A percentile compares a stretch with the other conserved stretches of the same genome.
Evolutionary conservation across 176 grass and related monocot species (phyloP).

Genomic region (Musa acuminata): DNA sequence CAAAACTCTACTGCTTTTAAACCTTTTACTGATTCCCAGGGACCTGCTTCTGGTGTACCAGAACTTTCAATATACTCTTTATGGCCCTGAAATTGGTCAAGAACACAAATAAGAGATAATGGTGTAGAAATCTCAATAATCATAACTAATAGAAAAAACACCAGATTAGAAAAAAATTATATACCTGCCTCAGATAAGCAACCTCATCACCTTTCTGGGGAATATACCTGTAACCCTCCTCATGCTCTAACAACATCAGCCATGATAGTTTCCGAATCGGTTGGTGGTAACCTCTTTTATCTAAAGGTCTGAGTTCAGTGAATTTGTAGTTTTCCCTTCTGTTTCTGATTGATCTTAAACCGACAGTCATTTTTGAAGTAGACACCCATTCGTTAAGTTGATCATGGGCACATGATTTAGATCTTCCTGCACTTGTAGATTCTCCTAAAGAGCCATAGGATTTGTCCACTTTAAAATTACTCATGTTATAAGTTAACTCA

Average conservation of each 20-base stretch:
- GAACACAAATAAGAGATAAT: constrained; percentile 14
- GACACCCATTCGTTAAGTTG: constrained; percentile 44
- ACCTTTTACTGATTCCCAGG: constrained; percentile 45
- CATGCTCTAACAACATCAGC: constrained; percentile 92
- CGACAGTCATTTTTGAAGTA: constrained; percentile 44
- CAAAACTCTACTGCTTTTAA: constrained; percentile 83
- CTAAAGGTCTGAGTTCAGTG: constrained; percentile 37
- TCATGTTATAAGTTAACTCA: constrained; percentile 21
- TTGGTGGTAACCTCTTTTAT: constrained; percentile 39
- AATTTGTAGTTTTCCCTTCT: constrained; percentile 52
- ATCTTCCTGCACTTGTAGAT: constrained; percentile 67
- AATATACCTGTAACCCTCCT: constrained; percentile 85
- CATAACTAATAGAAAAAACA: not conserved
- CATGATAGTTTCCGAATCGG: constrained; percentile 52
- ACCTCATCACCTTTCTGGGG: constrained; percentile 88
- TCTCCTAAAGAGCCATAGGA: constrained; percentile 38
- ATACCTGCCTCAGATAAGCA: constrained; percentile 87
- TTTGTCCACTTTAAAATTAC: constrained; percentile 35
- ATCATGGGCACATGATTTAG: constrained; percentile 23
- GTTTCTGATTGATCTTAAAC: constrained; percentile 73
- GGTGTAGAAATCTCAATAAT: not conserved
- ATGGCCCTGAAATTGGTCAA: constrained; percentile 58
- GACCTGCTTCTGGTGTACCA: constrained; percentile 30
- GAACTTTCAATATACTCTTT: constrained; percentile 48
- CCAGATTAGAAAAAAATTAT: constrained; percentile 2